Conservation (phyloP, 192 early-diverging fungal species). For the Podila verticillata region DNA sequence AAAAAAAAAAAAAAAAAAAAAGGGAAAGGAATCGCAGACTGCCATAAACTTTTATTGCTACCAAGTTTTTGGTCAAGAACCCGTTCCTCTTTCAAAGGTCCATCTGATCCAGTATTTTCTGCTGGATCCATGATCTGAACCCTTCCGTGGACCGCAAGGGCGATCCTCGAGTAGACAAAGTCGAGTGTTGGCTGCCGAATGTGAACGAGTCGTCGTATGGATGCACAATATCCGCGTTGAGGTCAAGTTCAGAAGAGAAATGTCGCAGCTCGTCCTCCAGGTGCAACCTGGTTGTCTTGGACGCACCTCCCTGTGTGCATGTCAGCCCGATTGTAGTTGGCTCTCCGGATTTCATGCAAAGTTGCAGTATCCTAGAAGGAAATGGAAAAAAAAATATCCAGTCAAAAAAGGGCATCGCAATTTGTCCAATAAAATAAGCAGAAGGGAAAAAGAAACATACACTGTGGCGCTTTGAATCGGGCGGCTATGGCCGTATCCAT, state of each 20-base stretch:
- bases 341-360: neutral
- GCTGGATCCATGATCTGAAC: conserved; percentile 32
- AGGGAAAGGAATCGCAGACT: too few species aligned
- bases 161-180: neutral
- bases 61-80: neutral
- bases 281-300: conserved; percentile 1
- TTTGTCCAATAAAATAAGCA: neutral
- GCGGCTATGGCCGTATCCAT: neutral
- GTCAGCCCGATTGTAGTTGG: neutral
- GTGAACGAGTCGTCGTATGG: conserved; percentile 10
- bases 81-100: neutral
- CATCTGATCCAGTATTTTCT: conserved; percentile 20
- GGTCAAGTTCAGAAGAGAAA: neutral
- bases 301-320: neutral
- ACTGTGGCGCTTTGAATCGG: neutral
- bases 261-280: conserved; percentile 29
- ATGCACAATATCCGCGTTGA: neutral
- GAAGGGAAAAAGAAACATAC: conserved; percentile 7
- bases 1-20: too few species aligned
- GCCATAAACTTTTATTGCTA: neutral
- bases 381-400: neutral
- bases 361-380: neutral
- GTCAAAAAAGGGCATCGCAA: neutral
- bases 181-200: neutral
- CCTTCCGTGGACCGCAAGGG: conserved; percentile 13